phyloP scores from a whole-genome alignment of 148 eudicot species.

The Nepenthes gracilis region DNA sequence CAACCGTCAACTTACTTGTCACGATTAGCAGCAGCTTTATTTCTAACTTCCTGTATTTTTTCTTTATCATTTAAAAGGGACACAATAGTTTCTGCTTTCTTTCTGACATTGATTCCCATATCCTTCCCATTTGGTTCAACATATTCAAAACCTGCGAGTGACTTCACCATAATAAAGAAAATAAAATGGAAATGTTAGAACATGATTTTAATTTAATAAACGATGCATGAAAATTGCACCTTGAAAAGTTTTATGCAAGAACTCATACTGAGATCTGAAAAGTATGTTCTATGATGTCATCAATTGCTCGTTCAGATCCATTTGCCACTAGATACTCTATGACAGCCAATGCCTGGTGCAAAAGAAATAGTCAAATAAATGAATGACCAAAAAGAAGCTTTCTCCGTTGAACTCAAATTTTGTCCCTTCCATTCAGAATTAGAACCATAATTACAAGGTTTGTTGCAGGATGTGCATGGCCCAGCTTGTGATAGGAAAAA shows the following conservation, averaged over 20 bases:
- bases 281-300: slow-evolving; percentile 93
- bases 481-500: too few relatives aligned
- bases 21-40: slow-evolving; percentile 82
- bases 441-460: too few relatives aligned
- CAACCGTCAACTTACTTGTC: slow-evolving; percentile 64
- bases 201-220: neutral
- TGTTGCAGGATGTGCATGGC: too few relatives aligned
- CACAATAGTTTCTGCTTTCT: slow-evolving; percentile 86
- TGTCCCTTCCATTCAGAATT: too few relatives aligned
- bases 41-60: slow-evolving; percentile 81
- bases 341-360: slow-evolving; percentile 67
- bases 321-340: slow-evolving; percentile 91
- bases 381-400: neutral
- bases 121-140: slow-evolving; percentile 93
- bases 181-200: slow-evolving; percentile 2
- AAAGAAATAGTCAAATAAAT: slow-evolving; percentile 5
- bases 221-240: too few relatives aligned
- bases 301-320: slow-evolving; percentile 98
- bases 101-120: slow-evolving; percentile 87
- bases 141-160: slow-evolving; percentile 75
- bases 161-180: slow-evolving; percentile 29
- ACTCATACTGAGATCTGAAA: slow-evolving; percentile 80
- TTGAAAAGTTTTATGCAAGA: neutral
- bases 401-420: neutral
- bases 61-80: slow-evolving; percentile 80